A percentile compares a stretch with the other conserved stretches of the same genome.
These are phyloP conservation scores for Tuctoria greenei DNA, from an alignment of 176 grass and related monocot species.

Conservation along the genomic window DNA sequence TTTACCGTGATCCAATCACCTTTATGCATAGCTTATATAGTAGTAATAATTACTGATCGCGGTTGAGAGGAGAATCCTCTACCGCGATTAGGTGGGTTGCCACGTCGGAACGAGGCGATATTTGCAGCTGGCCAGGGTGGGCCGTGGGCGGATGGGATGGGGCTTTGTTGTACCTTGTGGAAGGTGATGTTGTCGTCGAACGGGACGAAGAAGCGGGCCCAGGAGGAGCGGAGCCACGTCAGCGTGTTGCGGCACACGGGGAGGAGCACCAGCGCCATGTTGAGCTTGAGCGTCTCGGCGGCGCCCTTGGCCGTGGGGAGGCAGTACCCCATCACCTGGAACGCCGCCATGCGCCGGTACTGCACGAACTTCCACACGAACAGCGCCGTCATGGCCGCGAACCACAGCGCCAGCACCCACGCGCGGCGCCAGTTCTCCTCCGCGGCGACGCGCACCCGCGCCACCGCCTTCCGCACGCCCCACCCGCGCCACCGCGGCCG, in stretches of 20 bases:
- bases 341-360: conserved; percentile 60
- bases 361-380: conserved; percentile 94
- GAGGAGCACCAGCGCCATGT: conserved; percentile 95
- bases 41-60: not conserved
- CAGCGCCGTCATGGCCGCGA: conserved; percentile 55
- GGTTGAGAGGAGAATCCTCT: not conserved
- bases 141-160: not conserved
- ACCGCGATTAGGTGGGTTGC: not conserved
- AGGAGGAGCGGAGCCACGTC: conserved; percentile 95
- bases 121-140: not conserved
- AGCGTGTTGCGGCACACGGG: conserved; percentile 96
- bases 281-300: conserved; percentile 95
- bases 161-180: conserved; percentile 68
- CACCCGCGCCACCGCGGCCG: not conserved
- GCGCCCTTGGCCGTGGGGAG: conserved; percentile 86
- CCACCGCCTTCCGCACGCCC: conserved; percentile 24
- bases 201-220: conserved; percentile 86
- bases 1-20: not conserved
- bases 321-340: conserved; percentile 93
- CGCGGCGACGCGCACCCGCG: conserved; percentile 49
- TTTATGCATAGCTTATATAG: not conserved
- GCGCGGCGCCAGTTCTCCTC: conserved; percentile 86
- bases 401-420: conserved; percentile 80
- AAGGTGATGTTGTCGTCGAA: conserved; percentile 99
- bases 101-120: conserved; percentile 5